Conservation (phyloP, 116 monocot species). For the Zostera marina region DNA sequence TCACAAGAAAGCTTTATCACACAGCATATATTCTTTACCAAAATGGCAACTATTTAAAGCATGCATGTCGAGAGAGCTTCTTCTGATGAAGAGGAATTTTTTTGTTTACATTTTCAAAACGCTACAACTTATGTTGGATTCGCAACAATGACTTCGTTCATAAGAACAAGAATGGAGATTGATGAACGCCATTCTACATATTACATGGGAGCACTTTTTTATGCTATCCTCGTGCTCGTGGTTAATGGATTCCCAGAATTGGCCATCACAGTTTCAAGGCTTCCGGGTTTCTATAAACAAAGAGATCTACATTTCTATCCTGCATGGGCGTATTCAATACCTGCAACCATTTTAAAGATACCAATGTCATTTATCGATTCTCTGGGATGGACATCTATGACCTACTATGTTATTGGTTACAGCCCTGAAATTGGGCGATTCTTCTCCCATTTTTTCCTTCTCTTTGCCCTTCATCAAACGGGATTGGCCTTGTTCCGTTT, state of each 20-base stretch:
- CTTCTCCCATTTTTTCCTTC: conserved; percentile 47
- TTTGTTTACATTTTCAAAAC: conserved; percentile 50
- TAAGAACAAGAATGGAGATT: conserved; percentile 36
- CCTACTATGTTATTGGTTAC: conserved; percentile 57
- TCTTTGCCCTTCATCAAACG: conserved; percentile 31
- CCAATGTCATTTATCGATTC: conserved; percentile 46
- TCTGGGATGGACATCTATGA: conserved; percentile 37
- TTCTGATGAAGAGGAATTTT: conserved; percentile 63
- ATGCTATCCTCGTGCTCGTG: conserved; percentile 27
- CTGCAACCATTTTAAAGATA: conserved; percentile 39
- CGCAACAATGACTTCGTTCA: conserved; percentile 33
- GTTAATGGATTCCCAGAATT: conserved; percentile 56
- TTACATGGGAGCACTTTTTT: conserved; percentile 54
- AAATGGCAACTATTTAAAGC: conserved; percentile 59
- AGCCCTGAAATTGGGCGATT: conserved; percentile 42
- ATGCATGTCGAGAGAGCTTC: conserved; percentile 48
- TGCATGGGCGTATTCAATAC: conserved; percentile 69
- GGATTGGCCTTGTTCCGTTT: conserved; percentile 38
- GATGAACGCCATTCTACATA: conserved; percentile 43
- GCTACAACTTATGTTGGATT: conserved; percentile 31
- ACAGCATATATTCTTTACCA: conserved; percentile 28
- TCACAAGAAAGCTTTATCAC: conserved; percentile 31
- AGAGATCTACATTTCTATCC: conserved; percentile 60
- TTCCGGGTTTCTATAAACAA: conserved; percentile 53
- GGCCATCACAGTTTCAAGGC: conserved; percentile 36